A percentile compares a stretch with the other conserved stretches of the same genome.
These are phyloP conservation scores for Phylloboletellus chloephorus DNA, from an alignment of 1,284 basidiomycete species.

Conservation along the genomic window DNA sequence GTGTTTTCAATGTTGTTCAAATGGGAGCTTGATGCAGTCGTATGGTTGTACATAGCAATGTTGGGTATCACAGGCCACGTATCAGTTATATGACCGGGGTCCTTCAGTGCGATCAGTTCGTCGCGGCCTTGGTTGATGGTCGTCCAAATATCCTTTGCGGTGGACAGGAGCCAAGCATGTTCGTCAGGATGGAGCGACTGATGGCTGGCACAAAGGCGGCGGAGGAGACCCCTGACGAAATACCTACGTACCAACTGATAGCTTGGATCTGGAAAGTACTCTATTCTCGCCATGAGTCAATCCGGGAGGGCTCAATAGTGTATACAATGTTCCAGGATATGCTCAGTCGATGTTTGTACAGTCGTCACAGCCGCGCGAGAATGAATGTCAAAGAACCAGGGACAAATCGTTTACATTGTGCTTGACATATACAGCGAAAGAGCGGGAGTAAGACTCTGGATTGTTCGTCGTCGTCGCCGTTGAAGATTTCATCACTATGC, in stretches of 20 bases:
- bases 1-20: background rate
- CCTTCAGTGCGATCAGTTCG: background rate
- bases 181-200: background rate
- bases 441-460: background rate
- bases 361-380: too few species aligned
- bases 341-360: too few species aligned
- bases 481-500: background rate
- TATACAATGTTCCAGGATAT: too few species aligned
- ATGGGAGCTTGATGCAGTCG: background rate
- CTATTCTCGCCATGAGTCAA: too few species aligned
- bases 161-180: background rate
- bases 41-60: background rate
- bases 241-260: too few species aligned
- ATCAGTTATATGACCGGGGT: background rate
- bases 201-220: too few species aligned
- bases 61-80: background rate
- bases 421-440: conserved; percentile 1
- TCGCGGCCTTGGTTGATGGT: background rate
- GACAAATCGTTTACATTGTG: conserved; percentile 1
- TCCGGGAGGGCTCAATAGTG: too few species aligned
- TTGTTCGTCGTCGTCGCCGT: background rate
- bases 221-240: too few species aligned
- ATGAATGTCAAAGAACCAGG: too few species aligned
- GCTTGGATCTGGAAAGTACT: too few species aligned
- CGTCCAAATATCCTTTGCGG: background rate